phyloP scores from a whole-genome alignment of 768 basidiomycete species.

The Sporobolomyces phaffii region DNA sequence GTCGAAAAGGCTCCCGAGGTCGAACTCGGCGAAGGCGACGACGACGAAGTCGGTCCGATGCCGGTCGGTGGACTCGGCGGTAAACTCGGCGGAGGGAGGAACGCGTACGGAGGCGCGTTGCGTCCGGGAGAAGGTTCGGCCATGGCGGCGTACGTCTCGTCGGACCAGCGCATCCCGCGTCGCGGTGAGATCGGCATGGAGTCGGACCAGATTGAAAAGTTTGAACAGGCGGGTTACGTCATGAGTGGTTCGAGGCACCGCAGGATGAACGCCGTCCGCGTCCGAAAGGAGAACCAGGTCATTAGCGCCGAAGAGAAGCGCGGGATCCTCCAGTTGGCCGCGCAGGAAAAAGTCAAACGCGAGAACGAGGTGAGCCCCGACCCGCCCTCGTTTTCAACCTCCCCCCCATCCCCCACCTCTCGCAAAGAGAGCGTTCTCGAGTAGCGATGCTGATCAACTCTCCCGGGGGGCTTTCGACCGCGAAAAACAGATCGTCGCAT shows the following conservation, averaged over 20 bases:
- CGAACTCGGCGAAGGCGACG: slow-evolving; percentile 7
- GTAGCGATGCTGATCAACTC: no score
- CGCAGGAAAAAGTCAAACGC: slow-evolving; percentile 83
- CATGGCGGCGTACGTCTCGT: slow-evolving; percentile 89
- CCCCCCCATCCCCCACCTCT: no score
- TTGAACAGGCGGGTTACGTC: slow-evolving; percentile 86
- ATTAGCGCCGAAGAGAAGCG: slow-evolving; percentile 98
- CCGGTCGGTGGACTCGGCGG: slow-evolving; percentile 13
- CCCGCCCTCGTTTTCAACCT: no score
- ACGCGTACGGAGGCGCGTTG: slow-evolving; percentile 71
- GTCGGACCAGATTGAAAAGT: slow-evolving; percentile 76
- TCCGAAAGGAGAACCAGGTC: slow-evolving; percentile 99
- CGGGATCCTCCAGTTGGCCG: slow-evolving; percentile 87
- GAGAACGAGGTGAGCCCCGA: slow-evolving; percentile 63
- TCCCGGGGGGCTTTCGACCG: no score
- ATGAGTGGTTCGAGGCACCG: slow-evolving; percentile 94
- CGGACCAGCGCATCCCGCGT: slow-evolving; percentile 88
- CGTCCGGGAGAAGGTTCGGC: slow-evolving; percentile 93
- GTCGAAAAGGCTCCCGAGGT: slow-evolving; percentile 43
- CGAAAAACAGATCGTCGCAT: slow-evolving; percentile 27
- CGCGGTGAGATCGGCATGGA: slow-evolving; percentile 97
- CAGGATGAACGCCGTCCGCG: slow-evolving; percentile 97
- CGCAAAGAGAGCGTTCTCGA: no score
- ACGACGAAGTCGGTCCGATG: slow-evolving; percentile 36
- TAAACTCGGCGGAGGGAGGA: background rate